A percentile compares a stretch with the other conserved stretches of the same genome.
These are phyloP conservation scores for Phytopythium boreale DNA, from an alignment of 352 stramenopile genomes.

Conservation along the genomic window DNA sequence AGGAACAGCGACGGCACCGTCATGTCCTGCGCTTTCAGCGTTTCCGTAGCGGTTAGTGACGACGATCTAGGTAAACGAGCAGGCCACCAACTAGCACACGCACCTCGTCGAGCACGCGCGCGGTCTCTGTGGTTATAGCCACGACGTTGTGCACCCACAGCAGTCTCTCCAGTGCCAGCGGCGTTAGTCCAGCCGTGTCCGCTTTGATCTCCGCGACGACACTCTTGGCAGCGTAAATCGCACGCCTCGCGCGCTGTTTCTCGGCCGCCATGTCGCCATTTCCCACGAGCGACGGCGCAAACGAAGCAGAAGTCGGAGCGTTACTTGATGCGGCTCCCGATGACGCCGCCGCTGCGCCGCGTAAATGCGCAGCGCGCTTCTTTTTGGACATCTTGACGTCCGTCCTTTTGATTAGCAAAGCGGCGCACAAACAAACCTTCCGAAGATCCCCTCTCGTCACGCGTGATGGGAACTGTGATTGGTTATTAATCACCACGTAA, in stretches of 20 bases:
- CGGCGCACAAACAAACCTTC: neutral
- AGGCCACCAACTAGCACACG: neutral
- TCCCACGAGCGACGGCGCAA: neutral
- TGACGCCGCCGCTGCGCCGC: neutral
- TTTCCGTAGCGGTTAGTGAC: neutral
- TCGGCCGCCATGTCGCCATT: neutral
- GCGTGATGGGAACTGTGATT: neutral
- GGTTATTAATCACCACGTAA: neutral
- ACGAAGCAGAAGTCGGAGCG: neutral
- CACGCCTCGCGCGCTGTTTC: neutral
- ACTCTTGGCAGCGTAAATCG: neutral
- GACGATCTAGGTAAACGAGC: neutral
- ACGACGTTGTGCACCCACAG: neutral
- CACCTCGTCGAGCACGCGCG: neutral
- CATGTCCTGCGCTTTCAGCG: neutral
- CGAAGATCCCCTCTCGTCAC: neutral
- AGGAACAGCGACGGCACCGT: neutral
- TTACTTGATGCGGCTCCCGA: neutral
- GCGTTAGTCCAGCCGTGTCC: neutral
- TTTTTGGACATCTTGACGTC: slow-evolving; percentile 37
- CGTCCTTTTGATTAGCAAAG: too few species aligned
- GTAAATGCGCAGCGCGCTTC: slow-evolving; percentile 13
- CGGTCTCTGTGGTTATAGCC: neutral
- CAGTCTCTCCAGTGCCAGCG: neutral
- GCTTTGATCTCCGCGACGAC: neutral